These are phyloP conservation scores for Yarrowia divulgata DNA, from an alignment of 805 yeast species.

Conservation along the genomic window DNA sequence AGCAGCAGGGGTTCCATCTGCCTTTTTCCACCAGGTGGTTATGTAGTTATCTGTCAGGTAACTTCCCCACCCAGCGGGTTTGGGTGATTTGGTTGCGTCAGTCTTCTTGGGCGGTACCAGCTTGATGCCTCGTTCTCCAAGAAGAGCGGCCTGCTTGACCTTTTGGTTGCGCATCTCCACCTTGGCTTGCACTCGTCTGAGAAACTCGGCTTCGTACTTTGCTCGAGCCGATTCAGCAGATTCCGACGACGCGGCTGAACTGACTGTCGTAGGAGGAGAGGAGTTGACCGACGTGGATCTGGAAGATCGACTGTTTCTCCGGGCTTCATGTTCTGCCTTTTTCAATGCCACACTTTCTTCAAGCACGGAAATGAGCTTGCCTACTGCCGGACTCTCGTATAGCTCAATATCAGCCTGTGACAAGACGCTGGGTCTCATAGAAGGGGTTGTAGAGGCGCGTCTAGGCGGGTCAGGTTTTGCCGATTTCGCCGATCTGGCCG, in stretches of 20 bases:
- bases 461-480: neutral
- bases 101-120: constrained; percentile 4
- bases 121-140: constrained; percentile 2
- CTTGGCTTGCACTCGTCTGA: neutral
- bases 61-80: constrained; percentile 1
- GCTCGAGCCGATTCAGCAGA: neutral
- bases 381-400: constrained; percentile 20
- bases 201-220: constrained; percentile 25
- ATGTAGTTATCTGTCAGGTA: neutral
- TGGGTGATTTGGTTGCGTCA: neutral
- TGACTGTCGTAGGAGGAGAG: neutral
- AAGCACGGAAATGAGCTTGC: constrained; percentile 18
- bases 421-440: neutral
- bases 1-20: neutral
- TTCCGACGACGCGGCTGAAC: constrained; percentile 6
- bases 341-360: constrained; percentile 14
- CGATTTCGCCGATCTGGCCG: neutral
- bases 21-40: constrained; percentile 6
- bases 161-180: constrained; percentile 25
- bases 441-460: neutral
- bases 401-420: constrained; percentile 8
- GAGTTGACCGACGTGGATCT: constrained; percentile 5
- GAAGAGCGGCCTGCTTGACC: constrained; percentile 25
- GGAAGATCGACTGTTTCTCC: neutral
- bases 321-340: constrained; percentile 1